Conservation (phyloP, 768 basidiomycete species). For the Russula earlei region DNA sequence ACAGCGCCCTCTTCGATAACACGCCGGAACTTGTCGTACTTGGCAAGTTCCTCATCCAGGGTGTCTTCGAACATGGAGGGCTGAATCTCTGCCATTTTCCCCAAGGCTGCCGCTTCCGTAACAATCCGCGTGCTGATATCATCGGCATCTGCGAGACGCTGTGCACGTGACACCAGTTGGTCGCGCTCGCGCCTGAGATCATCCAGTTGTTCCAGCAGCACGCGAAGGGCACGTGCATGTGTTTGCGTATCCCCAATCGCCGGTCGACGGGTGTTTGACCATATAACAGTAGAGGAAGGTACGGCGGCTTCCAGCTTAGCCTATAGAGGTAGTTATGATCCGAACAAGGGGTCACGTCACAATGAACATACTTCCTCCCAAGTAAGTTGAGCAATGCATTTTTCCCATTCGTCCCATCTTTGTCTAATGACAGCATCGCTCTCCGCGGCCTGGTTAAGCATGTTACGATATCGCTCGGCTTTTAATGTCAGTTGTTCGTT, state of each 20-base stretch:
- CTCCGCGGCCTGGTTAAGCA: constrained; percentile 58
- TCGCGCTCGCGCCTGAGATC: constrained; percentile 52
- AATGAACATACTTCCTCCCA: constrained; percentile 43
- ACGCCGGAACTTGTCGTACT: constrained; percentile 59
- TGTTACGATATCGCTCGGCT: constrained; percentile 59
- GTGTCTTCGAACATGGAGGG: constrained; percentile 85
- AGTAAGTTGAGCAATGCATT: constrained; percentile 57
- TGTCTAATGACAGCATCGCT: constrained; percentile 69
- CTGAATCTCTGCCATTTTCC: constrained; percentile 58
- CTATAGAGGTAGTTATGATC: constrained; percentile 29
- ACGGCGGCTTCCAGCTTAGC: constrained; percentile 55
- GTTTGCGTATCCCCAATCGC: constrained; percentile 34
- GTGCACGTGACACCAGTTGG: constrained; percentile 55
- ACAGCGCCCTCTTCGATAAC: constrained; percentile 47
- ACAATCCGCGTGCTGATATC: constrained; percentile 65
- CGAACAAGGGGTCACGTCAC: background rate
- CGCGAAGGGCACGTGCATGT: constrained; percentile 62
- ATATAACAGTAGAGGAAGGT: constrained; percentile 43
- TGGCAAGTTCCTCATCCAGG: constrained; percentile 66
- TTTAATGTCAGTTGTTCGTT: constrained; percentile 66
- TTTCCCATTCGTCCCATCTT: constrained; percentile 89
- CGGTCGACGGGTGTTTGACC: constrained; percentile 1
- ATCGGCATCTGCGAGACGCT: constrained; percentile 52
- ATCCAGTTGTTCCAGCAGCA: constrained; percentile 72
- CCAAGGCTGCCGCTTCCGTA: constrained; percentile 54